Percentiles rank a stretch among this genome's conserved stretches.
Evolutionary conservation across 306 rosid genomes (phyloP).

Genomic region (Quillaja saponaria): DNA sequence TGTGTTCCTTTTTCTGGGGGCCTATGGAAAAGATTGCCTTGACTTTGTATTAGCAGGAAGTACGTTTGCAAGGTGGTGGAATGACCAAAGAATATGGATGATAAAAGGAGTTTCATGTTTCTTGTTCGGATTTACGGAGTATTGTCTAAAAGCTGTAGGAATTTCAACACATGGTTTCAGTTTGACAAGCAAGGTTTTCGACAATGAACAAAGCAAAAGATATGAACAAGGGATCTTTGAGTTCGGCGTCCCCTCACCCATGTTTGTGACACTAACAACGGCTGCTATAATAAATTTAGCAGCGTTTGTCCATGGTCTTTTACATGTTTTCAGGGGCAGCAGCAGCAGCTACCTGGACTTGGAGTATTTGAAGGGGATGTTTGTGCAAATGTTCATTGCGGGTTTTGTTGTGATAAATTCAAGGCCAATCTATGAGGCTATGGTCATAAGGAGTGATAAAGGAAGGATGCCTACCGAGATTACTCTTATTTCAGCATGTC

Average conservation of each 20-base stretch:
- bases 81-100: slow-evolving; percentile 56
- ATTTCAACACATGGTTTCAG: slow-evolving; percentile 33
- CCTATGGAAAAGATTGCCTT: slow-evolving; percentile 36
- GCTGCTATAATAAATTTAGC: slow-evolving; percentile 40
- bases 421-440: slow-evolving; percentile 41
- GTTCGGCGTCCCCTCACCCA: slow-evolving; percentile 42
- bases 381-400: slow-evolving; percentile 28
- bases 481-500: background rate
- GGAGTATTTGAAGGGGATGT: slow-evolving; percentile 13
- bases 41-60: slow-evolving; percentile 32
- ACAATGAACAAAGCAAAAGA: slow-evolving; percentile 43
- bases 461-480: slow-evolving; percentile 37
- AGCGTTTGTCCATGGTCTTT: slow-evolving; percentile 14
- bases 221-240: slow-evolving; percentile 36
- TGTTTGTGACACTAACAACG: slow-evolving; percentile 38
- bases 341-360: background rate
- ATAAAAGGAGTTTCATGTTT: slow-evolving; percentile 32
- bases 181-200: slow-evolving; percentile 45
- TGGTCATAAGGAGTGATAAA: slow-evolving; percentile 26
- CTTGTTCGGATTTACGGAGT: slow-evolving; percentile 37
- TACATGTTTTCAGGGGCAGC: slow-evolving; percentile 2
- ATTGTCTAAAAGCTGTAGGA: slow-evolving; percentile 19
- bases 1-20: slow-evolving; percentile 38
- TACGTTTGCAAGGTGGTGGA: slow-evolving; percentile 43
- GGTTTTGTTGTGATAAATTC: slow-evolving; percentile 36